Evolutionary conservation across 2,329 filamentous ascomycete genomes (phyloP).

Genomic region (Hypomyces rosellus): DNA sequence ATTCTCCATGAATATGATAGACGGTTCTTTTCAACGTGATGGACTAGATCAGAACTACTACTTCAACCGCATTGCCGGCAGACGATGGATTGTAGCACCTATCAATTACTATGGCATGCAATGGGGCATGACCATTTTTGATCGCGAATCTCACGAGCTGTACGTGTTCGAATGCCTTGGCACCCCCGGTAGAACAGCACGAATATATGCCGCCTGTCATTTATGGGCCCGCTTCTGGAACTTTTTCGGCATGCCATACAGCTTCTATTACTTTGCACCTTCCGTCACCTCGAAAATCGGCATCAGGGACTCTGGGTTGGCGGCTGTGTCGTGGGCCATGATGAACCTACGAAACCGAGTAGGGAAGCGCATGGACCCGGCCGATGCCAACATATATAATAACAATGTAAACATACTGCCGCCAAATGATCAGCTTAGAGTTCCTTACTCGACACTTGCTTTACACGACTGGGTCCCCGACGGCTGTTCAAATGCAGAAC

Average conservation of each 20-base stretch:
- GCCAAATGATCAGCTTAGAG: background rate
- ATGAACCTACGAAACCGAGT: slow-evolving; percentile 15
- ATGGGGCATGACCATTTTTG: slow-evolving; percentile 19
- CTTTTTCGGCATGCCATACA: slow-evolving; percentile 12
- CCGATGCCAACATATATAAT: background rate
- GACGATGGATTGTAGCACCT: slow-evolving; percentile 15
- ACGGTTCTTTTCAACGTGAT: slow-evolving; percentile 4
- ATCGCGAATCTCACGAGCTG: slow-evolving; percentile 13
- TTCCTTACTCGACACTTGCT: background rate
- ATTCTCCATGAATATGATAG: slow-evolving; percentile 6
- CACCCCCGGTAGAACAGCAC: slow-evolving; percentile 1
- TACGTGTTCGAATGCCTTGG: slow-evolving; percentile 17
- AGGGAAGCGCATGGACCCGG: background rate
- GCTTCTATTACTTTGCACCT: slow-evolving; percentile 16
- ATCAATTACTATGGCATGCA: slow-evolving; percentile 8
- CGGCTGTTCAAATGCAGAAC: background rate
- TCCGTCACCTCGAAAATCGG: slow-evolving; percentile 3
- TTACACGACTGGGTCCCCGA: slow-evolving; percentile 13
- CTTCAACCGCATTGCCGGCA: slow-evolving; percentile 3
- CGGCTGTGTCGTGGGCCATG: slow-evolving; percentile 15
- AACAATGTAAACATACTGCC: background rate
- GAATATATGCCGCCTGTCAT: slow-evolving; percentile 13
- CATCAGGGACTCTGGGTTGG: slow-evolving; percentile 10
- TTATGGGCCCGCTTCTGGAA: slow-evolving; percentile 18
- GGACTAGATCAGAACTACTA: background rate